Evolutionary conservation across 345 rosid species (phyloP), one percentile per base, ranked within the genome.

Genomic region (Hibiscus syriacus): DNA sequence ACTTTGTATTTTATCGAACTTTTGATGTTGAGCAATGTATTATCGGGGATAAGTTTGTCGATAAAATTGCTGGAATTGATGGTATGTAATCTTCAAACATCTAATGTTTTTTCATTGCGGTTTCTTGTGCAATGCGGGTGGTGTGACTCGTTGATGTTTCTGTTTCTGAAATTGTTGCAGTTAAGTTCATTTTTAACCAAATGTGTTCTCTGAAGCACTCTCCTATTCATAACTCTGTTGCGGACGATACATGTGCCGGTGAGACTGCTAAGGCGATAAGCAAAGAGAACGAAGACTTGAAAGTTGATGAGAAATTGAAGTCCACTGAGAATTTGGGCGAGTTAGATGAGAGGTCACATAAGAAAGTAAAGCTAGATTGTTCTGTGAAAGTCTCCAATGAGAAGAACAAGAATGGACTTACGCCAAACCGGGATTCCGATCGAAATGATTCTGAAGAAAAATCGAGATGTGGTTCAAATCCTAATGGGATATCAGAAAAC

Each of bases 1-100:
- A 94, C 70, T 89, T 84, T 43, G 75, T 88, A 13, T 94, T 83
- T 74, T 77, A 65, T 34, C 90, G 93, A 38, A 69, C 87, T 30
- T 94, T 94, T 83, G 88, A 94, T 86, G 99, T 94, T 65, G 82
- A 72, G 50, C 61, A 52, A 3, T 0, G 5, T 26, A 68, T 56
- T 63, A 72, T 89, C 45, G 59, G 59, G 64, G 85, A 91, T 60
- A 78, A 73, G 70, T 77, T 91, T 41, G 92, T 78, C 70, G 93
- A 83, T 6, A 81, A 69, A 70, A 76, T 89, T 69, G 90, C 85
- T 71, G 87, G 82, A 50, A 72, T 78, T 70, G 90, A 89, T 50
- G 93, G 99, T 94, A 74, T 63, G 70, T 55, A 10, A 43, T 64
- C 34, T 70, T 73, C 69, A 32, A 58, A 62, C 43, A 29, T 38